Evolutionary conservation across 208 protist genomes (phyloP), one percentile per base, ranked within the genome.

Genomic region (Spongospora subterranea): DNA sequence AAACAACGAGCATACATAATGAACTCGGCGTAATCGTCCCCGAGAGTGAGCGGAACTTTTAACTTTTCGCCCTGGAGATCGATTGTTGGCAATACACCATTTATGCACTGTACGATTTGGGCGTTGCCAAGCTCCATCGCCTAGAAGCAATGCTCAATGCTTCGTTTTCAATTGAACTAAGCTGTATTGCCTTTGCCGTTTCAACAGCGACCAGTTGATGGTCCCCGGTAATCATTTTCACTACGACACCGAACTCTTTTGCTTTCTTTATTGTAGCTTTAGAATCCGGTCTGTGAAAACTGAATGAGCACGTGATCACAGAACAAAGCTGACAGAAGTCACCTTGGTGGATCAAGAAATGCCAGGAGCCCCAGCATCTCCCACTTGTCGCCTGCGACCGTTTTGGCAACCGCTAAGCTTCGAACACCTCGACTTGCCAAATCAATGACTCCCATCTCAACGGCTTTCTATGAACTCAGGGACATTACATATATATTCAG

Each of bases 141-240:
- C 32, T 90, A 43, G n/a, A 35, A 43, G n/a, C n/a, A 82, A 82
- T 43, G n/a, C 71, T 35, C n/a, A 17, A 65, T 29, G 17, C 20
- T 29, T 32, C 29, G 54, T 32, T 65, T 17, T 65, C 54, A 29
- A 17, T 29, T 32, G 20, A 29, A 32, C 54, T 29, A 65, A 65
- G 54, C 54, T 65, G 45, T 35, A 92, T 39, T 39, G 11, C 24
- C 32, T 90, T 45, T 0, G 89, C 13, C 0, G 76, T 93, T 50
- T 93, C 92, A 24, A 65, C 6, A 20, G 92, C 92, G 45, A 93
- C 90, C 24, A 46, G 45, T 41, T 71, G 46, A 20, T 93, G 92
- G 60, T 93, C 92, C 20, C 92, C 92, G 32, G 92, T 93, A 46
- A 93, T 93, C 92, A 93, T 92, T 76, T 93, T 93, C 32, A 93